These are phyloP conservation scores for Scleroderma citrinum DNA, from an alignment of 768 basidiomycete genomes.

Conservation along the genomic window DNA sequence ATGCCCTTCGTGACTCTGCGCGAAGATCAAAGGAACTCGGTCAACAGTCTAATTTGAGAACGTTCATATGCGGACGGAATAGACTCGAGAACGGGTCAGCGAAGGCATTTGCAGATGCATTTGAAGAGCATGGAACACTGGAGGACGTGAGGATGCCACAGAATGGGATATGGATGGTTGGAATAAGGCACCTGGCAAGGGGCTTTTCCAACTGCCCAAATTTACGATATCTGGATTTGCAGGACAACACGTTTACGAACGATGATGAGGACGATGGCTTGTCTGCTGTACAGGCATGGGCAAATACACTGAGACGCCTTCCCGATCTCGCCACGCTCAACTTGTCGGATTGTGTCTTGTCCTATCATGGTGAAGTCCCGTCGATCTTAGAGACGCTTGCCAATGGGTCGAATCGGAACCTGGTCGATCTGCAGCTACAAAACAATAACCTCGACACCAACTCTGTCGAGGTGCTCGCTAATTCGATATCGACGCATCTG, in stretches of 20 bases:
- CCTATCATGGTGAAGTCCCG: slow-evolving; percentile 74
- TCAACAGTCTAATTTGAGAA: slow-evolving; percentile 63
- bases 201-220: slow-evolving; percentile 65
- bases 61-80: slow-evolving; percentile 90
- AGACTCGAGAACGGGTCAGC: slow-evolving; percentile 92
- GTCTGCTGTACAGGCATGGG: slow-evolving; percentile 50
- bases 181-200: slow-evolving; percentile 70
- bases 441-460: slow-evolving; percentile 83
- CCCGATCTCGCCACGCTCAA: slow-evolving; percentile 71
- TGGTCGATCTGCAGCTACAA: slow-evolving; percentile 77
- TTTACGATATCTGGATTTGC: slow-evolving; percentile 79
- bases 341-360: slow-evolving; percentile 87
- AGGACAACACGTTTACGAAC: slow-evolving; percentile 86
- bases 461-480: slow-evolving; percentile 62
- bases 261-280: slow-evolving; percentile 54
- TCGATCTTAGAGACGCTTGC: slow-evolving; percentile 55
- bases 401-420: slow-evolving; percentile 63
- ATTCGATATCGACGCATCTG: slow-evolving; percentile 57
- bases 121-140: slow-evolving; percentile 76
- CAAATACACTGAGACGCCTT: slow-evolving; percentile 64
- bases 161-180: slow-evolving; percentile 94
- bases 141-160: slow-evolving; percentile 91
- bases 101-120: slow-evolving; percentile 78
- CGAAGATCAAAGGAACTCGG: slow-evolving; percentile 59
- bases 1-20: slow-evolving; percentile 77